Percentiles rank a stretch among this genome's conserved stretches.
phyloP scores from a whole-genome alignment of 2,329 filamentous ascomycete species.

The Trichoderma oligosporum region DNA sequence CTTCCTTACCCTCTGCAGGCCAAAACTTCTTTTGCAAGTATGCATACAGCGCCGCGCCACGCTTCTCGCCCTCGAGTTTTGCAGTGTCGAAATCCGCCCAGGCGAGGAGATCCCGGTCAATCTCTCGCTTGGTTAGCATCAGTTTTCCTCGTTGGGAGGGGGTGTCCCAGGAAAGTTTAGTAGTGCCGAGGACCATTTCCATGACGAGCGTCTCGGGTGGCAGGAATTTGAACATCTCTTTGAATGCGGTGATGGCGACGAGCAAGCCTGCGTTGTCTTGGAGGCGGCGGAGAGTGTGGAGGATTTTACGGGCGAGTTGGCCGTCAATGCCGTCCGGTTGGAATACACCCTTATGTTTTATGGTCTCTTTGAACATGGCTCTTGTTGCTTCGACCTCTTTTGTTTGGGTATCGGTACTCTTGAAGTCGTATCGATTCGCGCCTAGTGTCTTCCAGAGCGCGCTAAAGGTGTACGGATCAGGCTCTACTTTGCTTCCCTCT shows the following conservation, averaged over 20 bases:
- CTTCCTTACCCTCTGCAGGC: constrained; percentile 27
- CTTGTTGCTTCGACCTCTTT: constrained; percentile 37
- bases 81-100: constrained; percentile 31
- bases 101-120: constrained; percentile 39
- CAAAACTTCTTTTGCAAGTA: constrained; percentile 41
- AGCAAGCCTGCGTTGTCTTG: constrained; percentile 44
- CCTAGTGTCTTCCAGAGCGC: constrained; percentile 60
- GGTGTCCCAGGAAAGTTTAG: constrained; percentile 43
- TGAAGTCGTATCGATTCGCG: constrained; percentile 45
- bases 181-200: constrained; percentile 45
- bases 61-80: constrained; percentile 34
- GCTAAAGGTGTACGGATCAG: constrained; percentile 66
- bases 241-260: constrained; percentile 43
- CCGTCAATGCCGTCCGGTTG: constrained; percentile 41
- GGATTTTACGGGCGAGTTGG: constrained; percentile 47
- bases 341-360: constrained; percentile 38
- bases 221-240: constrained; percentile 41
- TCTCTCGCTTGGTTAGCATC: constrained; percentile 39
- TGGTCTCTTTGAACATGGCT: constrained; percentile 41
- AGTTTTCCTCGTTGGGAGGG: constrained; percentile 40
- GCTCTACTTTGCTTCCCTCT: constrained; percentile 45
- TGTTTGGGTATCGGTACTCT: constrained; percentile 30
- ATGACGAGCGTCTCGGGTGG: constrained; percentile 45
- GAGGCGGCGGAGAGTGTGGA: constrained; percentile 49
- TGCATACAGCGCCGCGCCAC: constrained; percentile 40